Evolutionary conservation across 345 rosid species (phyloP).

Genomic region (Eucalyptus curtisii): DNA sequence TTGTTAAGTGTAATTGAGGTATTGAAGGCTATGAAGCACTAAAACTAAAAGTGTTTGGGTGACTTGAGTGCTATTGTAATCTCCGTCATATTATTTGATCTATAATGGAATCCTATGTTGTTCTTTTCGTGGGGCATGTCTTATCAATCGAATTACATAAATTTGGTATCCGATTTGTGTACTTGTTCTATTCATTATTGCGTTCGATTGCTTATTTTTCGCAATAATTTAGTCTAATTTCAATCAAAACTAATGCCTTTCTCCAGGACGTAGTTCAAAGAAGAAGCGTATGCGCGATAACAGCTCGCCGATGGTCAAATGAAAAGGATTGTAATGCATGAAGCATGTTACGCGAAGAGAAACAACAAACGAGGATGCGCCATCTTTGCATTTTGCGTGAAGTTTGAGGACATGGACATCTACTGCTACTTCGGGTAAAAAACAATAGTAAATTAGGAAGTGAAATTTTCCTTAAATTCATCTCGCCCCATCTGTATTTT

Average conservation of each 20-base stretch:
- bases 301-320: background rate
- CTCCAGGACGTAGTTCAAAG: background rate
- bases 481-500: background rate
- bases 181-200: too few relatives aligned
- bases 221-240: too few relatives aligned
- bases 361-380: background rate
- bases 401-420: background rate
- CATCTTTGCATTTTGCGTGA: background rate
- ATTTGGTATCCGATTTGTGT: too few relatives aligned
- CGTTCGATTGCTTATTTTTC: too few relatives aligned
- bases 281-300: background rate
- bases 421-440: background rate
- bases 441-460: background rate
- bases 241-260: background rate
- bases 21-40: background rate
- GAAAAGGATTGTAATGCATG: background rate
- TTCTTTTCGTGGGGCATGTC: accelerated
- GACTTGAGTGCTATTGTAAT: background rate
- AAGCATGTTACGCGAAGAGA: background rate
- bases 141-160: background rate
- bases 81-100: too few relatives aligned
- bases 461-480: too few relatives aligned
- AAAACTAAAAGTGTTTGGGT: background rate
- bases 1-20: background rate
- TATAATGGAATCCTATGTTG: background rate